phyloP scores from a whole-genome alignment of 768 basidiomycete species.

The Suillus lakei region DNA sequence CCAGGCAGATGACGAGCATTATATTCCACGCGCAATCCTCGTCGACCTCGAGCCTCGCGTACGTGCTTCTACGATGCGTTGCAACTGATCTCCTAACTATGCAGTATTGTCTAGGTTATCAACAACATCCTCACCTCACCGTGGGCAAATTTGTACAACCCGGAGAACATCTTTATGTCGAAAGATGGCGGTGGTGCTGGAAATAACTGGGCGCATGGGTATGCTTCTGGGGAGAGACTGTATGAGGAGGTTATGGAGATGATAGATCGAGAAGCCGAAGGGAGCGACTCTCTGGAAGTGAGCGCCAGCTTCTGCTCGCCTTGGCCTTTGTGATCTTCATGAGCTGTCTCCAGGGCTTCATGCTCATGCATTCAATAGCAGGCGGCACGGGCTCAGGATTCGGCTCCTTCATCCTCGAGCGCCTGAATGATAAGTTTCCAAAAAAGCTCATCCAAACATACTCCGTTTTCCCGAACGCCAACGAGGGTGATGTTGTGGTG shows the following conservation, averaged over 20 bases:
- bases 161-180: conserved; percentile 95
- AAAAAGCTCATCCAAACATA: conserved; percentile 99
- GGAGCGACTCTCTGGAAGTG: conserved; percentile 96
- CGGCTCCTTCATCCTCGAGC: conserved; percentile 96
- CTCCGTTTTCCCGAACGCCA: conserved; percentile 94
- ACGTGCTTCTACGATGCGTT: conserved; percentile 34
- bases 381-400: conserved; percentile 98
- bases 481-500: conserved; percentile 96
- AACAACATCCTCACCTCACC: conserved; percentile 91
- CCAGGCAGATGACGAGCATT: conserved; percentile 99
- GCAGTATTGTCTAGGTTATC: conserved; percentile 70
- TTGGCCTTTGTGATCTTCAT: not conserved
- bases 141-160: conserved; percentile 91
- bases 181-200: conserved; percentile 99
- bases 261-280: conserved; percentile 97
- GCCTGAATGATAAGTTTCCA: conserved; percentile 96
- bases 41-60: conserved; percentile 97
- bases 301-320: conserved; percentile 7
- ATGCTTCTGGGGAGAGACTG: conserved; percentile 84
- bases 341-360: conserved; percentile 78
- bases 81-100: not conserved
- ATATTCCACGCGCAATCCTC: conserved; percentile 95
- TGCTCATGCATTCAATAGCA: conserved; percentile 98
- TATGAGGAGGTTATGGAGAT: conserved; percentile 99
- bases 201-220: conserved; percentile 98